Evolutionary conservation across 2,329 filamentous ascomycete species (phyloP).

Genomic region (Alternaria brassicicola): DNA sequence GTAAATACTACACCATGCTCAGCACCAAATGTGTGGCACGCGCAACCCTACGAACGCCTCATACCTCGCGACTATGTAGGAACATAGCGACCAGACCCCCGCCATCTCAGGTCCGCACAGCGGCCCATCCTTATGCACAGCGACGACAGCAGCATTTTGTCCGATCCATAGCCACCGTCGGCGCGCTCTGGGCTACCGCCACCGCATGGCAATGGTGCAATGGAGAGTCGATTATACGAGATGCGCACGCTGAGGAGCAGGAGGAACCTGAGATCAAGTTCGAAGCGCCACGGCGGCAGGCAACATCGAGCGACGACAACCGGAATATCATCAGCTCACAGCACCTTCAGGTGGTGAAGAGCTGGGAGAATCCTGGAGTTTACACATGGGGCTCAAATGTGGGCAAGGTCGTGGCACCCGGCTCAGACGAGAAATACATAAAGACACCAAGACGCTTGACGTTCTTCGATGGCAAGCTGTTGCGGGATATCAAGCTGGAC

Average conservation of each 20-base stretch:
- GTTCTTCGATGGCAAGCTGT: constrained; percentile 82
- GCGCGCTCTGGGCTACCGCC: constrained; percentile 52
- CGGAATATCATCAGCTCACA: constrained; percentile 81
- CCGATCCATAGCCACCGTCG: constrained; percentile 52
- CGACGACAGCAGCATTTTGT: constrained; percentile 55
- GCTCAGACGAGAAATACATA: constrained; percentile 75
- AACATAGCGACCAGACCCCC: constrained; percentile 29
- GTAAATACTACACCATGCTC: constrained; percentile 37
- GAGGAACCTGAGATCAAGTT: constrained; percentile 66
- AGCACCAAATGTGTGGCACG: constrained; percentile 39
- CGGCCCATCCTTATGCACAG: constrained; percentile 49
- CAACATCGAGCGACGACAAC: constrained; percentile 70
- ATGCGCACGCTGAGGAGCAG: constrained; percentile 58
- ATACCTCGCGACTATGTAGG: constrained; percentile 34
- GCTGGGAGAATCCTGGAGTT: constrained; percentile 81
- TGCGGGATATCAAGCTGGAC: constrained; percentile 87
- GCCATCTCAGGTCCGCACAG: constrained; percentile 30
- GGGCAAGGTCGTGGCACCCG: constrained; percentile 83
- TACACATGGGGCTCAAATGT: constrained; percentile 93
- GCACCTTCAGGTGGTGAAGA: constrained; percentile 84
- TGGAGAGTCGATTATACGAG: constrained; percentile 47
- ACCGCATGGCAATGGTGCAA: constrained; percentile 54
- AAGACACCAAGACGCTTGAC: constrained; percentile 79
- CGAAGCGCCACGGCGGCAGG: constrained; percentile 66
- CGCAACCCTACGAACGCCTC: constrained; percentile 33